phyloP scores from a whole-genome alignment of 1,284 basidiomycete species.

The Trichosporon faecale region DNA sequence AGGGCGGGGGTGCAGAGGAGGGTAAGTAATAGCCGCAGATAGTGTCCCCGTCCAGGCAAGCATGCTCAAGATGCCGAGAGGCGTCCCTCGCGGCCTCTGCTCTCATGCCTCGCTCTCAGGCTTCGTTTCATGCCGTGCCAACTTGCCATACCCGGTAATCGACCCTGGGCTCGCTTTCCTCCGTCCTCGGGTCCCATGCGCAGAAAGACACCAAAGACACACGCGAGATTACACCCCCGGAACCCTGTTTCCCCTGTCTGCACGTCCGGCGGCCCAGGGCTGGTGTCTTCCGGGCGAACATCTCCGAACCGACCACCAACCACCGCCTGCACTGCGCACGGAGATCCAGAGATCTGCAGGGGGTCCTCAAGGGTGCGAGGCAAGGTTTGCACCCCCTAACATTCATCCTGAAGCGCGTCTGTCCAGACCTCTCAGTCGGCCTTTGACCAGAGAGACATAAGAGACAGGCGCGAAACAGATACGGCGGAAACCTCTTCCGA shows the following conservation, averaged over 20 bases:
- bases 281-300: neutral
- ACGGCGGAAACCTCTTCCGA: neutral
- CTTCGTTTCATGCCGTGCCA: neutral
- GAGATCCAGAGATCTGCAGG: neutral
- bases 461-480: neutral
- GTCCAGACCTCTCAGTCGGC: neutral
- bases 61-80: slow-evolving; percentile 5
- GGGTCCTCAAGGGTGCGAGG: neutral
- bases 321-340: neutral
- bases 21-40: neutral
- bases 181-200: neutral
- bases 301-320: neutral
- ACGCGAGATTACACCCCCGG: neutral
- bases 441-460: no score
- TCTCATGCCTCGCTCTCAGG: neutral
- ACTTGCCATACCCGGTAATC: neutral
- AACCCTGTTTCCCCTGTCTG: neutral
- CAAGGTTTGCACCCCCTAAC: neutral
- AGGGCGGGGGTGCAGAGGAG: neutral
- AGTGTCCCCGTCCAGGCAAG: neutral
- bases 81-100: neutral
- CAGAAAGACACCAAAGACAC: neutral
- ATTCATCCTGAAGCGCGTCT: neutral
- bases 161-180: neutral
- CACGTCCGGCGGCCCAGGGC: neutral